A percentile compares a stretch with the other conserved stretches of the same genome.
Evolutionary conservation across 345 rosid genomes (phyloP).

Genomic region (Melaleuca quinquenervia): DNA sequence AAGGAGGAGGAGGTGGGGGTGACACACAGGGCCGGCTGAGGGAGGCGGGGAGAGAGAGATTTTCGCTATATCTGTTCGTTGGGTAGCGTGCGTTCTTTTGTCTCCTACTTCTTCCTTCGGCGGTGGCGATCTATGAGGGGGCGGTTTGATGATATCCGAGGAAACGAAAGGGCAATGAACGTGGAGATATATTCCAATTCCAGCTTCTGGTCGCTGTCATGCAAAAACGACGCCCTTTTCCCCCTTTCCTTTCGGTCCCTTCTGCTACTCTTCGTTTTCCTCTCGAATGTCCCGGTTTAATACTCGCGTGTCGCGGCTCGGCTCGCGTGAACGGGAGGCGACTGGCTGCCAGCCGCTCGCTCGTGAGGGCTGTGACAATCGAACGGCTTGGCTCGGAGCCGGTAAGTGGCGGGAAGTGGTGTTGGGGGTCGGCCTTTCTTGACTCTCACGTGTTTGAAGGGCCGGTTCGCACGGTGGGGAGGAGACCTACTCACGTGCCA

Average conservation of each 20-base stretch:
- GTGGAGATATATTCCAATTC: neutral
- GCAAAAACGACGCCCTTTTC: neutral
- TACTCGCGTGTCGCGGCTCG: neutral
- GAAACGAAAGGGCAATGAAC: neutral
- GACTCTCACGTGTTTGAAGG: slow-evolving; percentile 15
- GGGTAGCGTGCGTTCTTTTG: neutral
- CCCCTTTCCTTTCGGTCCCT: neutral
- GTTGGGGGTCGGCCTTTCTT: neutral
- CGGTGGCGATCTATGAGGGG: neutral
- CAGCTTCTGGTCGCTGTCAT: neutral
- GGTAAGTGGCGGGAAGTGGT: neutral
- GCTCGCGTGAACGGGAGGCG: neutral
- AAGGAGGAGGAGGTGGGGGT: neutral
- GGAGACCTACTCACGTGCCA: neutral
- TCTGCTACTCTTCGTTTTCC: neutral
- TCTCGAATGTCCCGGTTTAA: neutral
- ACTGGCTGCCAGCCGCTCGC: neutral
- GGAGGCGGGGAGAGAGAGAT: neutral
- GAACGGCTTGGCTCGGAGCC: neutral
- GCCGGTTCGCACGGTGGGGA: slow-evolving; percentile 11
- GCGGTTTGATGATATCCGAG: neutral
- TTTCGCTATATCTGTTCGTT: neutral
- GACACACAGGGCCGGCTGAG: too few relatives aligned
- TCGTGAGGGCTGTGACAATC: neutral
- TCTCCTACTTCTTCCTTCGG: neutral